A percentile compares a stretch with the other conserved stretches of the same genome.
These are phyloP conservation scores for Magnolia sinica DNA, from an alignment of 164 flowering plant species.

Conservation along the genomic window DNA sequence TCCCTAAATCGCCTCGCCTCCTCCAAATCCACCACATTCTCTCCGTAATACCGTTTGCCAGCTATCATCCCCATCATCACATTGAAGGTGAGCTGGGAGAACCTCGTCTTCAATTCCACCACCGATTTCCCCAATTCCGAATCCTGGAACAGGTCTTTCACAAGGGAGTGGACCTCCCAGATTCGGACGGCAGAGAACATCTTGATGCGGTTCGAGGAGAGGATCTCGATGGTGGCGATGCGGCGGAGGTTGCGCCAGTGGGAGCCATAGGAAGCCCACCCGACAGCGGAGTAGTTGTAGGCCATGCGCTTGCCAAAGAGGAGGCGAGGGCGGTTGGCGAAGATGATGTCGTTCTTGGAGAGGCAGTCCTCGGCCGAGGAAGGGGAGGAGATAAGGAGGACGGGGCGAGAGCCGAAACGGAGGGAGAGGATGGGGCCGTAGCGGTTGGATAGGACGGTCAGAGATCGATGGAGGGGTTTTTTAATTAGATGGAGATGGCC, in stretches of 20 bases:
- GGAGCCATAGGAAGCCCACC: conserved; percentile 28
- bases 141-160: conserved; percentile 6
- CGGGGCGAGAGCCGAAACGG: conserved; percentile 22
- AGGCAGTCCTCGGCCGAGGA: conserved; percentile 23
- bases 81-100: conserved; percentile 28
- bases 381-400: conserved; percentile 22
- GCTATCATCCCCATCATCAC: conserved; percentile 40
- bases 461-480: conserved; percentile 24
- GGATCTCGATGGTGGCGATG: conserved; percentile 26
- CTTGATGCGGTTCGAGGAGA: conserved; percentile 26
- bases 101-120: conserved; percentile 25
- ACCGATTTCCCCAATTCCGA: background rate
- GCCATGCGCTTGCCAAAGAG: conserved; percentile 16
- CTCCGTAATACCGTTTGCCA: conserved; percentile 36
- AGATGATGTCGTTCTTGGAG: conserved; percentile 25
- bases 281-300: conserved; percentile 18
- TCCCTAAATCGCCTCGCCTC: conserved; percentile 12
- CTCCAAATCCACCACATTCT: conserved; percentile 9
- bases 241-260: conserved; percentile 46
- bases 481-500: conserved; percentile 36
- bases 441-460: conserved; percentile 16
- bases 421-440: conserved; percentile 28
- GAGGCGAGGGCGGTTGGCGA: conserved; percentile 12
- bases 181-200: conserved; percentile 12
- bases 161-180: conserved; percentile 21